A percentile compares a stretch with the other conserved stretches of the same genome.
Evolutionary conservation across 1,139 yeast species (phyloP).

Genomic region (Hansenula sp.): DNA sequence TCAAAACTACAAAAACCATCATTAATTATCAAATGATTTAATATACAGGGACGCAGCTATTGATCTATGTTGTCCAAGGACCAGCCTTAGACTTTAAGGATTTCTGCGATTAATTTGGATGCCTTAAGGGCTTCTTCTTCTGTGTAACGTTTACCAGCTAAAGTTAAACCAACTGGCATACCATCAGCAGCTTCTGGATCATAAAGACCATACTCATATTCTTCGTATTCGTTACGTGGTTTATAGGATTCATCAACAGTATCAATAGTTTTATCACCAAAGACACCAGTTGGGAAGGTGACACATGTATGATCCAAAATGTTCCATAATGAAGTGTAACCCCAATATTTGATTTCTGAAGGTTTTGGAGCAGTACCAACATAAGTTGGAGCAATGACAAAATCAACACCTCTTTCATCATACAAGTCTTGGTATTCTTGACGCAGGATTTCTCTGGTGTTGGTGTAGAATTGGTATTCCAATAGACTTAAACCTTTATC

Average conservation of each 20-base stretch:
- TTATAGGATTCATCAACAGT: slow-evolving; percentile 21
- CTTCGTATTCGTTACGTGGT: slow-evolving; percentile 22
- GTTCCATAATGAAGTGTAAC: slow-evolving; percentile 68
- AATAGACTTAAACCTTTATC: slow-evolving; percentile 35
- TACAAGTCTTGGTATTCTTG: slow-evolving; percentile 49
- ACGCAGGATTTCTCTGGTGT: slow-evolving; percentile 49
- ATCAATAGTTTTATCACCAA: slow-evolving; percentile 39
- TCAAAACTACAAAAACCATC: too few relatives aligned
- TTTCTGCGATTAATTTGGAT: slow-evolving; percentile 18
- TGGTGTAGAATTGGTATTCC: slow-evolving; percentile 46
- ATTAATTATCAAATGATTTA: too few relatives aligned
- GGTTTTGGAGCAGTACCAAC: slow-evolving; percentile 71
- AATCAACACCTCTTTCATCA: slow-evolving; percentile 55
- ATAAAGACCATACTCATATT: slow-evolving; percentile 23
- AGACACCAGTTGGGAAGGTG: slow-evolving; percentile 56
- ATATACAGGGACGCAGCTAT: too few relatives aligned
- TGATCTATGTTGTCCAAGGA: too few relatives aligned
- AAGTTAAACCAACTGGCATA: slow-evolving; percentile 49
- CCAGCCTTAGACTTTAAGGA: slow-evolving; percentile 5
- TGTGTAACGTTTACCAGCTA: slow-evolving; percentile 46
- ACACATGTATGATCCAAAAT: slow-evolving; percentile 60
- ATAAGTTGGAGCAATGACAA: slow-evolving; percentile 64
- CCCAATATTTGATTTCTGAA: slow-evolving; percentile 67
- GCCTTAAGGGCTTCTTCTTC: slow-evolving; percentile 52
- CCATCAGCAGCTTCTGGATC: slow-evolving; percentile 37